Percentiles rank a stretch among this genome's conserved stretches.
phyloP scores from a whole-genome alignment of 805 yeast species.

The Starmerella roubikii region DNA sequence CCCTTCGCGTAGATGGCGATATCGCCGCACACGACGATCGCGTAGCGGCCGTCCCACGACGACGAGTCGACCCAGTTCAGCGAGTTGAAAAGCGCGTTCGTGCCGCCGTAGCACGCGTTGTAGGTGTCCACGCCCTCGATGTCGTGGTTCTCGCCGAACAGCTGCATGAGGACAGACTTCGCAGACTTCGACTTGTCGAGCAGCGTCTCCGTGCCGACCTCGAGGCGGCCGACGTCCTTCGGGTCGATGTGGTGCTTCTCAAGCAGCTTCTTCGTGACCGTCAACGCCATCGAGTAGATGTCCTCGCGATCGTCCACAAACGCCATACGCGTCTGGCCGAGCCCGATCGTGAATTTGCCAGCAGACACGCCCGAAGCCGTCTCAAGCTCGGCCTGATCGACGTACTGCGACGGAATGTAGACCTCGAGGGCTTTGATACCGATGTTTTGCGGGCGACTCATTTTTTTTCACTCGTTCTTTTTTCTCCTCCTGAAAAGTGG shows the following conservation, averaged over 20 bases:
- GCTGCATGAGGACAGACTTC: slow-evolving; percentile 88
- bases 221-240: slow-evolving; percentile 75
- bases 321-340: slow-evolving; percentile 97
- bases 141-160: slow-evolving; percentile 76
- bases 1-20: slow-evolving; percentile 96
- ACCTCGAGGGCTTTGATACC: slow-evolving; percentile 96
- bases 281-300: slow-evolving; percentile 83
- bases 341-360: slow-evolving; percentile 96
- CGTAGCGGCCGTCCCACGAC: slow-evolving; percentile 97
- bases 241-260: slow-evolving; percentile 74
- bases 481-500: too few relatives aligned
- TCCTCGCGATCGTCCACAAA: slow-evolving; percentile 97
- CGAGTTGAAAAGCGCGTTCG: slow-evolving; percentile 84
- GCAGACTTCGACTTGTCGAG: slow-evolving; percentile 94
- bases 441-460: slow-evolving; percentile 53
- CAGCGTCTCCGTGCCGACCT: slow-evolving; percentile 96
- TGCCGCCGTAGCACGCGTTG: slow-evolving; percentile 98
- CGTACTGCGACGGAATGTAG: slow-evolving; percentile 70
- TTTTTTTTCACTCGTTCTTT: too few relatives aligned
- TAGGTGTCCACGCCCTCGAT: slow-evolving; percentile 92
- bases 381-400: slow-evolving; percentile 81
- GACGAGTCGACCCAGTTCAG: slow-evolving; percentile 92
- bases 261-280: slow-evolving; percentile 67
- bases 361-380: slow-evolving; percentile 69
- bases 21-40: slow-evolving; percentile 93